Evolutionary conservation across 2,329 filamentous ascomycete species (phyloP), one percentile per base, ranked within the genome.

Genomic region (Fusarium humuli): DNA sequence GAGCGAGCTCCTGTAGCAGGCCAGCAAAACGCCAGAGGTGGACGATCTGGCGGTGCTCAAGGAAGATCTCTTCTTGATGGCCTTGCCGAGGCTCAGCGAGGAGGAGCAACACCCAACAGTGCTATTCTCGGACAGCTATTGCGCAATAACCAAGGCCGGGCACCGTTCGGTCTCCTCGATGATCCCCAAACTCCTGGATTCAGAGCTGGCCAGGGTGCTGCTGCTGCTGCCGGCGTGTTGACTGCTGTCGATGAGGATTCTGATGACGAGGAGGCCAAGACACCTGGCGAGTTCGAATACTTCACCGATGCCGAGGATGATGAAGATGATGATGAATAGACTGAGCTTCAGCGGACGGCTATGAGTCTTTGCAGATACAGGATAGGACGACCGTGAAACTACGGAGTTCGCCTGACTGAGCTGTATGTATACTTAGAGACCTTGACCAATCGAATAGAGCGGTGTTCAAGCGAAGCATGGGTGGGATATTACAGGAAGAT

Each of bases 231-330:
- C 0, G 92, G 91, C 59, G 93, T 97, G 3, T 83, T 97, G 73
- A 97, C 92, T 6, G 91, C 94, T 8, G 89, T 97, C 6, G 94
- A 98, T 75, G 95, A 98, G 79, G 92, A 95, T 74, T 89, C 86
- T 12, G 91, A 93, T 34, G 90, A 88, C 14, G 90, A 92, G 73
- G 93, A 95, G 77, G 93, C 93, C 3, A 82, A 86, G 40, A 79
- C 88, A 9, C 93, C 93, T 7, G 82, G 83, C 13, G 90, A 93
- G 54, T 96, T 96, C 80, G 92, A 95, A 65, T 94, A 96, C 79
- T 90, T 91, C 73, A 90, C 90, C 7, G 92, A 93, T 57, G 86
- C 64, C 12, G 84, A 84, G 50, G 84, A 85, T 5, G 75, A 75
- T 5, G 76, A 78, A 5, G 77, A 79, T 6, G 73, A 78, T 41